Base-by-base conservation (phyloP, 148 eudicot species). In the Rhododendron molle region DNA sequence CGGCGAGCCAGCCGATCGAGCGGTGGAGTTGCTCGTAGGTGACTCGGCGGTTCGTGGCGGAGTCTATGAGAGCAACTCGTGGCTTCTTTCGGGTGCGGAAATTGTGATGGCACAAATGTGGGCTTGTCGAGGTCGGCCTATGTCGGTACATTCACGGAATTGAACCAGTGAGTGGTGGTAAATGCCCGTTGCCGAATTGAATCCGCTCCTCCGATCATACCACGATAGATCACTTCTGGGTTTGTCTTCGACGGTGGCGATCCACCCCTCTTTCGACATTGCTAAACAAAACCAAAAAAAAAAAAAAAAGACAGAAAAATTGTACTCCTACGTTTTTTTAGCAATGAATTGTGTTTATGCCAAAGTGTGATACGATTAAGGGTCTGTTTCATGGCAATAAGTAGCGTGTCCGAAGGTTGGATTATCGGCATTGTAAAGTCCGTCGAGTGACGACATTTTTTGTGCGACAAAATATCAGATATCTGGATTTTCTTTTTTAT, bases 21-120 rank as follows among this genome's bases (percentile, higher is more conserved):
- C 43, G 80, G 28, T 52, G 81, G 83, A 91, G 91, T 76, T 92
- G 85, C 5, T 85, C 83, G 32, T 87, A 92, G 34, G 94, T 91
- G 83, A 92, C 76, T 36, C 43, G 73, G 2, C 44, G 89, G 36
- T 82, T 76, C 3, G 90, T 88, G 36, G 85, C 80, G 30, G 91
- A 86, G 89, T 92, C 93, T 15, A 92, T 85, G 62, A 92, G 90
- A 3, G 92, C 92, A 10, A 90, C 83, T 58, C 81, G 88, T 18
- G 88, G 92, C 92, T 79, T 87, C 65, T 7, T 28, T 84, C 0
- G 81, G 82, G 11, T 67, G 52, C 36, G 92, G 93, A 85, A 92
- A 89, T 14, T 90, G 89, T 6, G 92, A 92, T 11, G 90, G 85
- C 47, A 90, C 90, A 43, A 81, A 92, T 80, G 87, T 80, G 84